Conservation (phyloP, 805 yeast genomes). For the Tetrapisispora namnaoensis region DNA sequence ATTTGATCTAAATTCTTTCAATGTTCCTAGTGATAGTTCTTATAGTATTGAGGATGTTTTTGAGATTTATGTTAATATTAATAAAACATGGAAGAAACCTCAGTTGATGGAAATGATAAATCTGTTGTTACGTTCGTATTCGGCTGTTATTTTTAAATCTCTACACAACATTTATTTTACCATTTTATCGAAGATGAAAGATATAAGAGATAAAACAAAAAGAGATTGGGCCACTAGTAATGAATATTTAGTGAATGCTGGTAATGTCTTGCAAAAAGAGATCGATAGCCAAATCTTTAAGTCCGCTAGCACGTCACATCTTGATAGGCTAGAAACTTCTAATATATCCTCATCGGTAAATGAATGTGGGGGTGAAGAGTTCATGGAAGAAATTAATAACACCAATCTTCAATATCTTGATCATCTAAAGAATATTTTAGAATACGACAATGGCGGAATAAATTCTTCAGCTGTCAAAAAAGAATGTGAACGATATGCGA, state of each 20-base stretch:
- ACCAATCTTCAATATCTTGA: neutral
- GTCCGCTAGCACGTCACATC: neutral
- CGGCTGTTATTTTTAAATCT: constrained; percentile 3
- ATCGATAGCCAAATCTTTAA: neutral
- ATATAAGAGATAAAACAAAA: constrained; percentile 8
- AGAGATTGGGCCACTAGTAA: constrained; percentile 2
- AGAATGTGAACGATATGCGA: constrained; percentile 5
- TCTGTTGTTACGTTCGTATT: constrained; percentile 4
- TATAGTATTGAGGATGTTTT: neutral
- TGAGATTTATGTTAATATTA: constrained; percentile 7
- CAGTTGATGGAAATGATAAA: neutral
- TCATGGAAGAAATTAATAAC: neutral
- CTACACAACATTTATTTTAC: constrained; percentile 6
- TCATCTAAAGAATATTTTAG: neutral
- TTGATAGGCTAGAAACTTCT: too few relatives aligned
- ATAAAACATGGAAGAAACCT: constrained; percentile 3
- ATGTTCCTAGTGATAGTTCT: neutral
- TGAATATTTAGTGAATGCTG: neutral
- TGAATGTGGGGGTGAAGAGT: neutral
- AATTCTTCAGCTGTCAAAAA: neutral
- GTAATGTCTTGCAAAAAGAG: neutral
- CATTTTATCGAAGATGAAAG: constrained; percentile 7
- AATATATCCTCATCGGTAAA: neutral
- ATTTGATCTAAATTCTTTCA: constrained; percentile 4
- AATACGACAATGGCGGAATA: too few relatives aligned